phyloP scores from a whole-genome alignment of 768 basidiomycete genomes.

The Favolaschia claudopus region DNA sequence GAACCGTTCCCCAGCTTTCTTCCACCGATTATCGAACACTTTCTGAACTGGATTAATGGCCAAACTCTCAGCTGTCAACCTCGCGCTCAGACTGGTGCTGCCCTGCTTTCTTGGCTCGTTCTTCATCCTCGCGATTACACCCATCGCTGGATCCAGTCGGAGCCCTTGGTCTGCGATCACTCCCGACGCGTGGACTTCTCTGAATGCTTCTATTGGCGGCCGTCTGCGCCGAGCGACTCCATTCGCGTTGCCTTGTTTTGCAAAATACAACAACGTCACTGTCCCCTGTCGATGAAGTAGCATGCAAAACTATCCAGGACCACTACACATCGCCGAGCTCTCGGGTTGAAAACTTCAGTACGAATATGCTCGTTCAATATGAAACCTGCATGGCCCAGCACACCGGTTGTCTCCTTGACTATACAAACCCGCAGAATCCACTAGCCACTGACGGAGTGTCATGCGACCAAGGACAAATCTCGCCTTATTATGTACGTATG shows the following conservation, averaged over 20 bases:
- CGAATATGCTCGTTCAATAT: conserved; percentile 14
- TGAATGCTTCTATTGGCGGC: conserved; percentile 10
- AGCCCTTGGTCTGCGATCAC: too few species aligned
- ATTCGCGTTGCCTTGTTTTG: conserved; percentile 15
- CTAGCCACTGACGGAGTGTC: not conserved
- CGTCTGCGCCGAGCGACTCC: conserved; percentile 3
- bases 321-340: conserved; percentile 6
- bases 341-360: conserved; percentile 1
- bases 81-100: too few species aligned
- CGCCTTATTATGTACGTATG: conserved; percentile 15
- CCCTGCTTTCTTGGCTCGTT: too few species aligned
- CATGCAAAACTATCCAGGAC: not conserved
- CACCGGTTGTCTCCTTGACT: conserved; percentile 7
- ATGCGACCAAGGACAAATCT: conserved; percentile 18
- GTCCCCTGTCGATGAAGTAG: not conserved
- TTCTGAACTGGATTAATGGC: too few species aligned
- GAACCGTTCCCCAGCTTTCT: too few species aligned
- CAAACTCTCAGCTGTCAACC: too few species aligned
- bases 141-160: too few species aligned
- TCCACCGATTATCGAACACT: too few species aligned
- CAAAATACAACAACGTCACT: conserved; percentile 1
- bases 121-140: too few species aligned
- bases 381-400: conserved; percentile 10
- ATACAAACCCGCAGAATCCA: not conserved
- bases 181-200: too few species aligned